Evolutionary conservation across 495 filamentous ascomycete genomes (phyloP).

Genomic region (Evernia prunastri): DNA sequence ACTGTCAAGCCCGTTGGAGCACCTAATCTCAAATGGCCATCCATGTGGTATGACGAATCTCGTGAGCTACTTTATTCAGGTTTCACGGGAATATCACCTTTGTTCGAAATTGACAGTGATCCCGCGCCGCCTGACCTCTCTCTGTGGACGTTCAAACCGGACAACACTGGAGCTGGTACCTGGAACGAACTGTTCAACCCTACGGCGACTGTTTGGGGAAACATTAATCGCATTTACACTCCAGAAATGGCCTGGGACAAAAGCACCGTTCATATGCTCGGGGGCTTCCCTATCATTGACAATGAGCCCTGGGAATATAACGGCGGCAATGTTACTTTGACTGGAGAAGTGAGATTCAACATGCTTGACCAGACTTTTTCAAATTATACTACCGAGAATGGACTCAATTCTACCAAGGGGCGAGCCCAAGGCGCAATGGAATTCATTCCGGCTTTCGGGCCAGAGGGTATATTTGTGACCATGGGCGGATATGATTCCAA

Average conservation of each 20-base stretch:
- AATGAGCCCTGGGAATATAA: too few species aligned
- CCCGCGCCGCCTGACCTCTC: slow-evolving; percentile 8
- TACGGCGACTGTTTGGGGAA: not conserved
- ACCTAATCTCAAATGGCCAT: slow-evolving; percentile 11
- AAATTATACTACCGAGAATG: too few species aligned
- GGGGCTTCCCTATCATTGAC: too few species aligned
- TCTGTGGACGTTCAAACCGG: slow-evolving; percentile 21
- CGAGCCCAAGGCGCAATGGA: slow-evolving; percentile 4
- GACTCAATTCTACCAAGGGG: too few species aligned
- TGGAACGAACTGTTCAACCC: slow-evolving; percentile 14
- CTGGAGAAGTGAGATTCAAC: too few species aligned
- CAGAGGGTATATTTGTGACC: slow-evolving; percentile 17
- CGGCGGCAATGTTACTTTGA: too few species aligned
- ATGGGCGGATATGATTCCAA: slow-evolving; percentile 16
- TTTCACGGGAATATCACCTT: slow-evolving; percentile 11
- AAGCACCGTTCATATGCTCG: not conserved
- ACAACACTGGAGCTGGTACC: slow-evolving; percentile 17
- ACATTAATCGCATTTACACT: not conserved
- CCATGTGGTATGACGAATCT: slow-evolving; percentile 17
- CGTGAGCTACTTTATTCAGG: slow-evolving; percentile 15
- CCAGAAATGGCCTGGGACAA: not conserved
- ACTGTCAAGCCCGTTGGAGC: slow-evolving; percentile 14
- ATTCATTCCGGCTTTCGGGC: slow-evolving; percentile 23
- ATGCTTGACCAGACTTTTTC: too few species aligned
- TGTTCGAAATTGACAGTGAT: not conserved